Percentiles rank a stretch among this genome's conserved stretches.
phyloP scores from a whole-genome alignment of 176 grass and related monocot genomes.

The Eragrostis nindensis region DNA sequence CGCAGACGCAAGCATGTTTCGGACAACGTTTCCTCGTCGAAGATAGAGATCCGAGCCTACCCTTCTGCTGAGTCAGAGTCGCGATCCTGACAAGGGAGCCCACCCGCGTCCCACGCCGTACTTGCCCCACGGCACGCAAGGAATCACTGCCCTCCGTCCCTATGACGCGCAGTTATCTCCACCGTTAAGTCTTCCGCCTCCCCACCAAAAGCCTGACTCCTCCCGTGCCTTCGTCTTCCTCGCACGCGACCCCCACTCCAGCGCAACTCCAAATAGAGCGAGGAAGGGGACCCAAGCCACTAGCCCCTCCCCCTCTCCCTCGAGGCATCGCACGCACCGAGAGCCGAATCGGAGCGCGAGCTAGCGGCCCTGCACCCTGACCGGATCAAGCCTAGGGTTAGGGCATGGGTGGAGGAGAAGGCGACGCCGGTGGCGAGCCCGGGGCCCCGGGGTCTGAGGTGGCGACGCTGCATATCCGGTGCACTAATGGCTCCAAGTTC shows the following conservation, averaged over 20 bases:
- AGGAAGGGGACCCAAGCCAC: slow-evolving; percentile 8
- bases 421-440: slow-evolving; percentile 31
- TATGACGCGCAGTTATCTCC: slow-evolving; percentile 5
- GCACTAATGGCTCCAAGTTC: slow-evolving; percentile 78
- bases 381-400: slow-evolving; percentile 46
- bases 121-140: slow-evolving; percentile 38
- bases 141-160: slow-evolving; percentile 45
- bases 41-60: no score
- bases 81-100: neutral
- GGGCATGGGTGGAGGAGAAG: slow-evolving; percentile 54
- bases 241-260: slow-evolving; percentile 7
- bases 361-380: neutral
- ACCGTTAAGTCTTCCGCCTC: slow-evolving; percentile 38
- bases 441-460: slow-evolving; percentile 13
- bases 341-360: slow-evolving; percentile 33
- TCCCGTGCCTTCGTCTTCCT: slow-evolving; percentile 35
- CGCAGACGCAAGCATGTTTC: no score
- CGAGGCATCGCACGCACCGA: neutral
- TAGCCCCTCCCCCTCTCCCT: slow-evolving; percentile 8
- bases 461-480: slow-evolving; percentile 78
- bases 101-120: neutral
- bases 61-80: slow-evolving; percentile 21
- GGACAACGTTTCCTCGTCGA: no score
- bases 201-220: neutral
- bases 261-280: slow-evolving; percentile 35